A percentile compares a stretch with the other conserved stretches of the same genome.
These are phyloP conservation scores for Sclerotiophoma versabilis DNA, from an alignment of 2,329 filamentous ascomycete genomes.

Conservation along the genomic window DNA sequence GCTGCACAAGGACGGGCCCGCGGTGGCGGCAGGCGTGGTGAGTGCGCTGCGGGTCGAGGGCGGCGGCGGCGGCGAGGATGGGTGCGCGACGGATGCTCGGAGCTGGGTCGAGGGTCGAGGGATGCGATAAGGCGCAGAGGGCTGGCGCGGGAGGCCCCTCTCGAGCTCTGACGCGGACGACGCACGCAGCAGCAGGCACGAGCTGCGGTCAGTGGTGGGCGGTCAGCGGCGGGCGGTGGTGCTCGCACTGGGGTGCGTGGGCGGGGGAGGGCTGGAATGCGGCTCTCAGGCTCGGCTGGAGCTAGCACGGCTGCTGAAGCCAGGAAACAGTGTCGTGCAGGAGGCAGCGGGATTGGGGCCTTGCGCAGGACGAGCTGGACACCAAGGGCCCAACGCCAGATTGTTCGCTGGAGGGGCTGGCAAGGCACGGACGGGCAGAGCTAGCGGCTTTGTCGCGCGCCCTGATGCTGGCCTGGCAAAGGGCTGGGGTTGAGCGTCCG, in stretches of 20 bases:
- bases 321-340: slow-evolving; percentile 34
- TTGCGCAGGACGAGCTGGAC: slow-evolving; percentile 9
- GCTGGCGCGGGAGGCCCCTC: slow-evolving; percentile 33
- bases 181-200: slow-evolving; percentile 37
- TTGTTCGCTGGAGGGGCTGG: slow-evolving; percentile 28
- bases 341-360: slow-evolving; percentile 31
- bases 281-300: slow-evolving; percentile 34
- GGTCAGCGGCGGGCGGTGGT: slow-evolving; percentile 17
- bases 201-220: slow-evolving; percentile 30
- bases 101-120: slow-evolving; percentile 34
- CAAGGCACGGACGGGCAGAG: slow-evolving; percentile 25
- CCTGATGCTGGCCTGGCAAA: slow-evolving; percentile 15
- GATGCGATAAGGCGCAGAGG: slow-evolving; percentile 34
- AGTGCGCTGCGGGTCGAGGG: slow-evolving; percentile 18
- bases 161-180: slow-evolving; percentile 23
- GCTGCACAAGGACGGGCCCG: slow-evolving; percentile 12
- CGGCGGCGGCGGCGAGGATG: slow-evolving; percentile 24
- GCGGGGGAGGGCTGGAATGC: slow-evolving; percentile 22
- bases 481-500: slow-evolving; percentile 40
- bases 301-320: slow-evolving; percentile 23
- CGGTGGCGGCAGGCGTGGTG: slow-evolving; percentile 31
- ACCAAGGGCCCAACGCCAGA: slow-evolving; percentile 13
- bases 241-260: slow-evolving; percentile 19
- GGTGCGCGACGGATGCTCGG: slow-evolving; percentile 39
- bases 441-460: slow-evolving; percentile 35